Evolutionary conservation across 805 yeast genomes (phyloP).

Genomic region (Cyberlindnera veronae): DNA sequence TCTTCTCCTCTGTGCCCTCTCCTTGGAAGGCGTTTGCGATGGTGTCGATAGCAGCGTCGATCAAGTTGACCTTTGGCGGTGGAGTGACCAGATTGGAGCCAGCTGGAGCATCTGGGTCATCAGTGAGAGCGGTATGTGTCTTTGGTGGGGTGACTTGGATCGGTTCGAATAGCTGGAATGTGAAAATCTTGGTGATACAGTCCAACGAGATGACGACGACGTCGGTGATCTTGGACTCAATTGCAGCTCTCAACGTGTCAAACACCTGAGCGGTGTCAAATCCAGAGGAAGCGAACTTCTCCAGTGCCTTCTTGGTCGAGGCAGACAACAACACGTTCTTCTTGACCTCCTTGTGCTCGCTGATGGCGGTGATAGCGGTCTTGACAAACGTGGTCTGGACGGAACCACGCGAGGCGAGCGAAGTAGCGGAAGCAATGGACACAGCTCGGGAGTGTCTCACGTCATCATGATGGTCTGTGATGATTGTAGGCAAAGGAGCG

Average conservation of each 20-base stretch:
- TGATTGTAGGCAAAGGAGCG: slow-evolving; percentile 20
- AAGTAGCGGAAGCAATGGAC: slow-evolving; percentile 19
- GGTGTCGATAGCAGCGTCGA: slow-evolving; percentile 81
- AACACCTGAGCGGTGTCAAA: slow-evolving; percentile 57
- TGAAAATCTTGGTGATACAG: slow-evolving; percentile 80
- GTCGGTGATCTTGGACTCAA: slow-evolving; percentile 63
- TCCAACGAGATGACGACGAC: slow-evolving; percentile 76
- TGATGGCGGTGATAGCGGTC: slow-evolving; percentile 55
- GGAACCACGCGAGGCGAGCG: slow-evolving; percentile 26
- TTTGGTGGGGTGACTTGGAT: slow-evolving; percentile 46
- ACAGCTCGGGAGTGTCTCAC: slow-evolving; percentile 21
- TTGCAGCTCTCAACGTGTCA: slow-evolving; percentile 72
- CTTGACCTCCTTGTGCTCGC: slow-evolving; percentile 57
- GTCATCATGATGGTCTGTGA: slow-evolving; percentile 9
- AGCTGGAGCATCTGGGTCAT: slow-evolving; percentile 17
- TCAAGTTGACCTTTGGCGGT: slow-evolving; percentile 52
- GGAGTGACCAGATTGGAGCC: slow-evolving; percentile 41
- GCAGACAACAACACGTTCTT: slow-evolving; percentile 37
- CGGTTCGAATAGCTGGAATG: slow-evolving; percentile 74
- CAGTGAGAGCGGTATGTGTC: slow-evolving; percentile 27
- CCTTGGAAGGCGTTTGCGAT: slow-evolving; percentile 85
- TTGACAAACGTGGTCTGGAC: slow-evolving; percentile 43
- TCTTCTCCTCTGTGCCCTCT: slow-evolving; percentile 84
- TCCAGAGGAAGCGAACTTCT: slow-evolving; percentile 25
- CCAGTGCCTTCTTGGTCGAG: slow-evolving; percentile 31